Conservation (phyloP, 495 filamentous ascomycete genomes). For the Podospora fimiseda region DNA sequence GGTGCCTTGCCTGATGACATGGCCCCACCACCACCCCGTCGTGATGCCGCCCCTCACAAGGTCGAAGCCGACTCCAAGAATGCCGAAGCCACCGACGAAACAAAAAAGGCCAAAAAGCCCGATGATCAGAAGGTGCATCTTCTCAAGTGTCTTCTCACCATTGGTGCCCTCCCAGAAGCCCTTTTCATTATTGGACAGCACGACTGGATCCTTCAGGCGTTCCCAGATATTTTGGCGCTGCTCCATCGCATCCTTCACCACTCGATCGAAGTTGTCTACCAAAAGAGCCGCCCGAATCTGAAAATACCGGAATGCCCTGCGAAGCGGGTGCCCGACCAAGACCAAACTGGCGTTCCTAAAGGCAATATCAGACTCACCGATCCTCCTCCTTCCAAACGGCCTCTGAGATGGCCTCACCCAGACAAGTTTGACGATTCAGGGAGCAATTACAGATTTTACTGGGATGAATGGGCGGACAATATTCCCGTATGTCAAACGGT, state of each 20-base stretch:
- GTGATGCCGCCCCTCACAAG: conserved; percentile 37
- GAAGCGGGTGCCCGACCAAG: conserved; percentile 48
- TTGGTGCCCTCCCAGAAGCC: conserved; percentile 89
- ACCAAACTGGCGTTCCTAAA: conserved; percentile 59
- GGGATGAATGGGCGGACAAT: conserved; percentile 94
- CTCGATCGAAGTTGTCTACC: conserved; percentile 52
- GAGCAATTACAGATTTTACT: conserved; percentile 82
- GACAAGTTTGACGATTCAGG: conserved; percentile 71
- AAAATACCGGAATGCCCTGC: conserved; percentile 26
- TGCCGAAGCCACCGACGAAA: conserved; percentile 46
- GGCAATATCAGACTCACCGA: conserved; percentile 53
- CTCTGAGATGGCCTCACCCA: conserved; percentile 69
- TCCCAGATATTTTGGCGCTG: conserved; percentile 58
- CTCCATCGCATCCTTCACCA: conserved; percentile 80
- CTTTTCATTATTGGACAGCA: conserved; percentile 89
- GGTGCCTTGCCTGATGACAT: conserved; percentile 80
- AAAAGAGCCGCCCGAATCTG: conserved; percentile 28
- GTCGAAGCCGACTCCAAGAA: conserved; percentile 44
- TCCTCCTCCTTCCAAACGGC: conserved; percentile 51
- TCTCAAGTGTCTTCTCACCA: conserved; percentile 76
- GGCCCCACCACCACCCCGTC: conserved; percentile 22
- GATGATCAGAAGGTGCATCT: conserved; percentile 85
- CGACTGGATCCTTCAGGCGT: conserved; percentile 79
- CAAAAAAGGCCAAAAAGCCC: conserved; percentile 64
- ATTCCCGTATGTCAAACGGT: conserved; percentile 83